These are phyloP conservation scores for Fusarium abutilonis DNA, from an alignment of 2,329 filamentous ascomycete species.

Conservation along the genomic window DNA sequence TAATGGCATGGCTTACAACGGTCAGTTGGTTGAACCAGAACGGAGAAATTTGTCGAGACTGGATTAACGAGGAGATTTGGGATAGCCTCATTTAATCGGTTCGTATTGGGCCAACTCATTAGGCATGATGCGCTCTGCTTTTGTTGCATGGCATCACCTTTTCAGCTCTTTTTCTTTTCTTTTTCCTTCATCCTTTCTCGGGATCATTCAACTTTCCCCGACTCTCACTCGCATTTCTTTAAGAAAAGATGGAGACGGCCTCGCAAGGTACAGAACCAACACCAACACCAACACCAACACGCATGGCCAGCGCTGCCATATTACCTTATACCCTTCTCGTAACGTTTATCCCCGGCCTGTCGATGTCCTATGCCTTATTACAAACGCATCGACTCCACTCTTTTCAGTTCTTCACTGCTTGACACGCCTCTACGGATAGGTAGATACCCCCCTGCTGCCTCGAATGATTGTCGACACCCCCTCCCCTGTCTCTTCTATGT, in stretches of 20 bases:
- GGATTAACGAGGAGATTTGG: slow-evolving; percentile 21
- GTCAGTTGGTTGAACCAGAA: slow-evolving; percentile 19
- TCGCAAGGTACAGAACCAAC: slow-evolving; percentile 31
- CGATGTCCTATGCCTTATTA: slow-evolving; percentile 44
- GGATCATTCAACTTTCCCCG: slow-evolving; percentile 1
- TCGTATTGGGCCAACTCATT: slow-evolving; percentile 28
- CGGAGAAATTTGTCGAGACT: slow-evolving; percentile 19
- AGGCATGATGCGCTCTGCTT: slow-evolving; percentile 25
- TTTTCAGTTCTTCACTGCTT: slow-evolving; percentile 28
- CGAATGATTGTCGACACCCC: slow-evolving; percentile 15
- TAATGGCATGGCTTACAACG: slow-evolving; percentile 16
- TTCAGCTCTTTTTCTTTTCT: slow-evolving; percentile 27
- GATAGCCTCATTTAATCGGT: slow-evolving; percentile 30
- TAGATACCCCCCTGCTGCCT: slow-evolving; percentile 22
- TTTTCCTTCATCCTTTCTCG: slow-evolving; percentile 16
- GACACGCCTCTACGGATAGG: slow-evolving; percentile 23
- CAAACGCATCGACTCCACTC: slow-evolving; percentile 42
- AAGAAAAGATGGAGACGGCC: slow-evolving; percentile 21
- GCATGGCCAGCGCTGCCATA: slow-evolving; percentile 22
- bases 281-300: slow-evolving; percentile 15
- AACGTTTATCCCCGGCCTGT: slow-evolving; percentile 38
- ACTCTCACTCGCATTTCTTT: slow-evolving; percentile 15
- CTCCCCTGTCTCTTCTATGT: slow-evolving; percentile 23
- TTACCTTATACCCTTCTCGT: slow-evolving; percentile 22
- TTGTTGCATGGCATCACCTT: slow-evolving; percentile 20